These are phyloP conservation scores for Murraya koenigii DNA, from an alignment of 345 rosid species.

Conservation along the genomic window DNA sequence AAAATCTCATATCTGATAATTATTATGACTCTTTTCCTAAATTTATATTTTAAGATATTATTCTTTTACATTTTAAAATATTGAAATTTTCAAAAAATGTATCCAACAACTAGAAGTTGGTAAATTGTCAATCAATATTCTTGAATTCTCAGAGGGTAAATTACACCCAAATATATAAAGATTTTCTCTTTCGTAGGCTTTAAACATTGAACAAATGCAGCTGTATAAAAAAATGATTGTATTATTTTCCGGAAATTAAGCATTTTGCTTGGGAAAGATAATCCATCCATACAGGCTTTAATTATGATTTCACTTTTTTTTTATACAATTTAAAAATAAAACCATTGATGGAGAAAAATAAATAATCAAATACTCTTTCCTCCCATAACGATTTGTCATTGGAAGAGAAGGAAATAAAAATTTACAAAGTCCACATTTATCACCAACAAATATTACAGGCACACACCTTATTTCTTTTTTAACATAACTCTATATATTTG, in stretches of 20 bases:
- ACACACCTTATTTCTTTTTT: not conserved
- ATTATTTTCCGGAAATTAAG: not conserved
- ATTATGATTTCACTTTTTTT: not conserved
- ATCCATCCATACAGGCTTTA: not conserved
- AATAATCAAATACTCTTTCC: not conserved
- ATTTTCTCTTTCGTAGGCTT: not conserved
- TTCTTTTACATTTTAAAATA: not conserved
- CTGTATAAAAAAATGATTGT: not conserved
- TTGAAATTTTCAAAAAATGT: not conserved
- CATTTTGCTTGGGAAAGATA: not conserved
- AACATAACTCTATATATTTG: slow-evolving; percentile 10
- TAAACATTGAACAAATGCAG: not conserved
- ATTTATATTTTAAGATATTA: too few species aligned
- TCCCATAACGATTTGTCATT: not conserved
- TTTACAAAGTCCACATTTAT: not conserved
- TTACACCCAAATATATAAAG: not conserved
- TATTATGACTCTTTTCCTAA: not conserved
- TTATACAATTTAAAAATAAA: not conserved
- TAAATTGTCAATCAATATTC: not conserved
- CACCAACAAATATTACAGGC: slow-evolving; percentile 3
- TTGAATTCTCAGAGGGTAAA: not conserved
- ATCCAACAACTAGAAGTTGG: not conserved
- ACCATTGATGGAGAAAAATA: not conserved
- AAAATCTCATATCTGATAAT: not conserved
- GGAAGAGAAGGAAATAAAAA: not conserved